A percentile compares a stretch with the other conserved stretches of the same genome.
Conservation (phyloP, 805 yeast species). For the Yarrowia osloensis region DNA sequence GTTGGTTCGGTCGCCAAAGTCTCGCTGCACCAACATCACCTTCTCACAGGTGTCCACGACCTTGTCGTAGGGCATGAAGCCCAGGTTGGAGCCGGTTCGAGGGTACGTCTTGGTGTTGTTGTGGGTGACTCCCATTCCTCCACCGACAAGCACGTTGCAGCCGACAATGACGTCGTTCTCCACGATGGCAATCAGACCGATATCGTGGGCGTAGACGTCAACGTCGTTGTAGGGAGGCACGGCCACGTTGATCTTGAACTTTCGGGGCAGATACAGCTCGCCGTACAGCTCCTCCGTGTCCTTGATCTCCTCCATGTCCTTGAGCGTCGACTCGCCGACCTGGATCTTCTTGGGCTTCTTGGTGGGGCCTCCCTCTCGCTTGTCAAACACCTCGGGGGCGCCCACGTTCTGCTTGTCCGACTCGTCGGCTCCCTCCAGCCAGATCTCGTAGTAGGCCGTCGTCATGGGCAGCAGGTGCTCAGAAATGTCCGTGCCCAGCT, state of each 20-base stretch:
- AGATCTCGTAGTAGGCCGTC: slow-evolving; percentile 94
- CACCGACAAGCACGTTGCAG: slow-evolving; percentile 88
- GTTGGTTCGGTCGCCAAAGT: slow-evolving; percentile 89
- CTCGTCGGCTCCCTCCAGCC: slow-evolving; percentile 86
- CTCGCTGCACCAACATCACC: slow-evolving; percentile 92
- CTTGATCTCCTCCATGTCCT: slow-evolving; percentile 61
- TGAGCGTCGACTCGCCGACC: slow-evolving; percentile 84
- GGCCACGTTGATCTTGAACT: slow-evolving; percentile 90
- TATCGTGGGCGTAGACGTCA: slow-evolving; percentile 93
- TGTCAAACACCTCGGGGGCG: slow-evolving; percentile 64
- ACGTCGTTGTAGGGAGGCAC: slow-evolving; percentile 97
- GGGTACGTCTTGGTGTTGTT: slow-evolving; percentile 97
- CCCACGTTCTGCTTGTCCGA: slow-evolving; percentile 57
- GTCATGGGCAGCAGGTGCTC: slow-evolving; percentile 86
- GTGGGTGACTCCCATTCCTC: slow-evolving; percentile 99
- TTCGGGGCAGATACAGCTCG: slow-evolving; percentile 86
- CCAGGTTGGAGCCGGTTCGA: slow-evolving; percentile 86
- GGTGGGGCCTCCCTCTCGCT: slow-evolving; percentile 71
- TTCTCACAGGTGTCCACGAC: slow-evolving; percentile 81
- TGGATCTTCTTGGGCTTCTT: slow-evolving; percentile 66
- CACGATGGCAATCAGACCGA: slow-evolving; percentile 87
- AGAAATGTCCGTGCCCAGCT: slow-evolving; percentile 64
- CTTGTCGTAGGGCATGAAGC: slow-evolving; percentile 68
- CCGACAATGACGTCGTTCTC: slow-evolving; percentile 67
- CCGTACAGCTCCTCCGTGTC: slow-evolving; percentile 72